Conservation (phyloP, 257 asterid species). For the Solanum dulcamara region DNA sequence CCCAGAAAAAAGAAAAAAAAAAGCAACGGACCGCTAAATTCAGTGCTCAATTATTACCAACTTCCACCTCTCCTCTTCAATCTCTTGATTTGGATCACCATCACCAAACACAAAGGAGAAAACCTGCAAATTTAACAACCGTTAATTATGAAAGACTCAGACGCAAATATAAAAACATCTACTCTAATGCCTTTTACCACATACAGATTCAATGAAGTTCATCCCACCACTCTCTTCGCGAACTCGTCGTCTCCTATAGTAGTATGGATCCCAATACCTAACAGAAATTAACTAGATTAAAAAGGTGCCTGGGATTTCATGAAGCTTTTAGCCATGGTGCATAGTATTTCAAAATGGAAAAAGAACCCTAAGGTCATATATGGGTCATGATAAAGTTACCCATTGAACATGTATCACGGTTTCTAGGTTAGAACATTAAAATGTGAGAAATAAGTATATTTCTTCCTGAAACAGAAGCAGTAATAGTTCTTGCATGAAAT, state of each 20-base stretch:
- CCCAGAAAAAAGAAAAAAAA: not conserved
- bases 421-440: not conserved
- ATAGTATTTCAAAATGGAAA: not conserved
- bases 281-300: conserved; percentile 5
- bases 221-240: conserved; percentile 49
- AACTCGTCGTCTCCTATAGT: conserved; percentile 57
- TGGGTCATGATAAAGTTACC: not conserved
- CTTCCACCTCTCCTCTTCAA: conserved; percentile 99
- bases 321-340: not conserved
- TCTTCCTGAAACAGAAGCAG: not conserved
- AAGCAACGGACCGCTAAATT: conserved; percentile 78
- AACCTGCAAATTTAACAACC: conserved; percentile 42
- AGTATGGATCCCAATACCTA: conserved; percentile 99
- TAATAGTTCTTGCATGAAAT: not conserved
- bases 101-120: conserved; percentile 97
- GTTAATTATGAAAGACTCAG: not conserved
- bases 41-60: conserved; percentile 93
- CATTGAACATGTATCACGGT: not conserved
- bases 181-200: conserved; percentile 7
- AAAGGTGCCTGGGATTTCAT: not conserved
- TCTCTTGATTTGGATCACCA: conserved; percentile 99
- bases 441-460: not conserved
- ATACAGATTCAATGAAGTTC: conserved; percentile 95
- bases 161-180: conserved; percentile 8
- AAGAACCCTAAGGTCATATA: not conserved